A percentile compares a stretch with the other conserved stretches of the same genome.
These are phyloP conservation scores for Chromera velia DNA, from an alignment of 73 alveolate species.

Conservation along the genomic window DNA sequence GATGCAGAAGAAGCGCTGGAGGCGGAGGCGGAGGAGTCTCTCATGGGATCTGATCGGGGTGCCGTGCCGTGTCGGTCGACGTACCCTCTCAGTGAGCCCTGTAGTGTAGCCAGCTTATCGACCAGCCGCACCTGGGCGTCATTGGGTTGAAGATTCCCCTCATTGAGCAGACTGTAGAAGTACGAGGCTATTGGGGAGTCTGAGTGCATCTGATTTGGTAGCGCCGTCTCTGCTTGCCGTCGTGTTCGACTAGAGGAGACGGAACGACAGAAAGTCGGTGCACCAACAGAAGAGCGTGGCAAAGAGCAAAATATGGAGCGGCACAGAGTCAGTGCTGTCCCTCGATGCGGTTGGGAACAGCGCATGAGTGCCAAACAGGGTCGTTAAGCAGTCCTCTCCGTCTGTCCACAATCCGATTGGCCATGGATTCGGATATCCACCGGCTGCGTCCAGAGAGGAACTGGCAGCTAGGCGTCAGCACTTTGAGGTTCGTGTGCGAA, in stretches of 20 bases:
- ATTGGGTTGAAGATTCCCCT: not conserved
- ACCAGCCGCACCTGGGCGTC: not conserved
- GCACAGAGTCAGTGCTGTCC: no score
- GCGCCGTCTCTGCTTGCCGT: not conserved
- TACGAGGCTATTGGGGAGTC: not conserved
- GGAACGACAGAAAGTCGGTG: no score
- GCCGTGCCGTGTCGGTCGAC: not conserved
- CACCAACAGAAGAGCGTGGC: not conserved
- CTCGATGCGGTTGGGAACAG: no score
- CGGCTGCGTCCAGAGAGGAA: not conserved
- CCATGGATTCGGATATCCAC: no score
- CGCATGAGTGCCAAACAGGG: no score
- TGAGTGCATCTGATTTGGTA: not conserved
- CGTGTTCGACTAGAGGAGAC: not conserved
- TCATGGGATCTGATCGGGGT: not conserved
- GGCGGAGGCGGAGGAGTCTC: not conserved
- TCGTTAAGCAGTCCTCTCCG: no score
- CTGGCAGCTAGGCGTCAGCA: not conserved
- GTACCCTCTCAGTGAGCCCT: not conserved
- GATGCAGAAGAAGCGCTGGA: not conserved
- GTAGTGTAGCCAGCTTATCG: not conserved
- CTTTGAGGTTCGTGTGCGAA: not conserved
- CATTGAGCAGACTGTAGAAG: not conserved
- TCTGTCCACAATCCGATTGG: no score
- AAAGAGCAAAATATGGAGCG: not conserved